Percentiles rank a stretch among this genome's conserved stretches.
Evolutionary conservation across 2,329 filamentous ascomycete species (phyloP).

Genomic region (Myriosclerotinia curreyana): DNA sequence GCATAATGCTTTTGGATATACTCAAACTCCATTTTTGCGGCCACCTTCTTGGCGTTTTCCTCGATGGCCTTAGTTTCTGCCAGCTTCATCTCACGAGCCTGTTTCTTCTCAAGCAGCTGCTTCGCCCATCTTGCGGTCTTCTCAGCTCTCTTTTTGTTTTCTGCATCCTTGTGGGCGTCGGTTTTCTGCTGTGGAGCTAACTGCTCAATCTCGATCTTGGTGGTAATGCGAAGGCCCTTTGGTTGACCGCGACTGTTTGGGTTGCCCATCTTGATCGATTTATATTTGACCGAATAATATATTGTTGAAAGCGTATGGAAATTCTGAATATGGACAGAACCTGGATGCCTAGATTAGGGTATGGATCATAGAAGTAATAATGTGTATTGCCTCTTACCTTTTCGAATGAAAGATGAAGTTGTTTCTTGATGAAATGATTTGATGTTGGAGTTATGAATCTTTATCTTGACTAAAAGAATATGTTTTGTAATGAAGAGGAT

Average conservation of each 20-base stretch:
- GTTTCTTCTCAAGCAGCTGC: neutral
- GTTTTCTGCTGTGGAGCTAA: neutral
- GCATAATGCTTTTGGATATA: slow-evolving; percentile 2
- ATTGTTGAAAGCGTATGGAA: neutral
- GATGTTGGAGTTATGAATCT: neutral
- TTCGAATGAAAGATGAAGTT: neutral
- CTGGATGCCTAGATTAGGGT: neutral
- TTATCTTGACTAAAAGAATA: neutral
- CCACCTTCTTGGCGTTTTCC: neutral
- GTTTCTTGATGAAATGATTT: neutral
- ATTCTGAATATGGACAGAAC: too few species aligned
- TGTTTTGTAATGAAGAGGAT: neutral
- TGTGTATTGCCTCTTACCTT: neutral
- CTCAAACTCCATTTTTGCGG: neutral
- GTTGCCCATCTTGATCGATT: neutral
- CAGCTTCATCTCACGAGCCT: neutral
- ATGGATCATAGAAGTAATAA: neutral
- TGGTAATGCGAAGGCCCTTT: neutral
- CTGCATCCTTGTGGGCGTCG: neutral
- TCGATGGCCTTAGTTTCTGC: neutral
- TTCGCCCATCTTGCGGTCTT: neutral
- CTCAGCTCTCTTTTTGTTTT: neutral
- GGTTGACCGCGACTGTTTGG: neutral
- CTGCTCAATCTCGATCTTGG: neutral
- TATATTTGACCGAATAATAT: neutral